Percentiles rank a stretch among this genome's conserved stretches.
Evolutionary conservation across 331 rosid genomes (phyloP).

Genomic region (Pyracantha coccinea): DNA sequence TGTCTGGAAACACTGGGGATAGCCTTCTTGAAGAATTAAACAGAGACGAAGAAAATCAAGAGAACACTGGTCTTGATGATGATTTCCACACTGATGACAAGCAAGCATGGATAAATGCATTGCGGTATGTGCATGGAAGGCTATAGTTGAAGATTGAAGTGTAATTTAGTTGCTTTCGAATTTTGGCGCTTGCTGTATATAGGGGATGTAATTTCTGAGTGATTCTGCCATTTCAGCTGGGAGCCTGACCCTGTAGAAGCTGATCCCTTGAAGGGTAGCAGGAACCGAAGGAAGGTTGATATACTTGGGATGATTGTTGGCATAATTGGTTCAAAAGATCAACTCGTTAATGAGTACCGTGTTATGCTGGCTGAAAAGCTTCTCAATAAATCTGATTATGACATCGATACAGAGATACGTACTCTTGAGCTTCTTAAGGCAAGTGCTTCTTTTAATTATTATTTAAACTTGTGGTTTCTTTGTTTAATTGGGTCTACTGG

Average conservation of each 20-base stretch:
- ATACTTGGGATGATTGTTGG: constrained; percentile 98
- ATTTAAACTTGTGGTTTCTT: background rate
- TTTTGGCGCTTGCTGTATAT: background rate
- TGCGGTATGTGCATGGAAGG: constrained; percentile 37
- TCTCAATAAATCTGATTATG: constrained; percentile 90
- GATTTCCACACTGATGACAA: constrained; percentile 87
- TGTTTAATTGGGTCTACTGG: constrained; percentile 10
- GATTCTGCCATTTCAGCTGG: constrained; percentile 61
- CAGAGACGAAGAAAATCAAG: constrained; percentile 89
- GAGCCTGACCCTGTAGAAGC: constrained; percentile 99
- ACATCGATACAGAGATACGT: constrained; percentile 88
- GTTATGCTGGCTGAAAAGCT: constrained; percentile 99
- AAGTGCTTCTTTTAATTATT: constrained; percentile 2
- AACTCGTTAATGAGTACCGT: constrained; percentile 89
- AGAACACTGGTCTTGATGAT: constrained; percentile 62
- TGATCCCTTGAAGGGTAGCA: constrained; percentile 83
- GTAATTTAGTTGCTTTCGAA: background rate
- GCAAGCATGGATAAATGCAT: constrained; percentile 89
- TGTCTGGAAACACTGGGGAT: constrained; percentile 86
- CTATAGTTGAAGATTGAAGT: background rate
- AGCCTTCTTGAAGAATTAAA: constrained; percentile 97
- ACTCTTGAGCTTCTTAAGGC: constrained; percentile 96
- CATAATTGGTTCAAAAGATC: constrained; percentile 94
- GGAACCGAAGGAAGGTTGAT: constrained; percentile 87
- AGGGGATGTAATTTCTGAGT: constrained; percentile 10